phyloP scores from a whole-genome alignment of 2,329 filamentous ascomycete genomes.

The Stenocarpella maydis region DNA sequence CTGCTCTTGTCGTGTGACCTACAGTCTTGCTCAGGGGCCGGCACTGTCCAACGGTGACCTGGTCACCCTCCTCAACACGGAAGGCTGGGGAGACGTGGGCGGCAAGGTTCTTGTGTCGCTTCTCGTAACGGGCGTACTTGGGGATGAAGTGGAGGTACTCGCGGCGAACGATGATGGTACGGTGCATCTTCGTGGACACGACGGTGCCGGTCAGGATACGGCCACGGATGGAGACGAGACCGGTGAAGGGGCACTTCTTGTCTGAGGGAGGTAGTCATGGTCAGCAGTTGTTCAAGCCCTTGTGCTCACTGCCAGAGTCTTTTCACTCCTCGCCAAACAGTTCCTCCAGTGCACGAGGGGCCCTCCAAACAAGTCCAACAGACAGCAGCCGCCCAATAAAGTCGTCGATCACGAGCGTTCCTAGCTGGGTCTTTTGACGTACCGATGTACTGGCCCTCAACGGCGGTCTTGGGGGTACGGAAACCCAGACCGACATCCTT shows the following conservation, averaged over 20 bases:
- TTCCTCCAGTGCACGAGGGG: not conserved
- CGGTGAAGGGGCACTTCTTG: conserved; percentile 99
- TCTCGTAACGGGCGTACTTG: conserved; percentile 99
- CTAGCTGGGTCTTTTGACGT: conserved; percentile 59
- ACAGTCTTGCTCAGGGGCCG: conserved; percentile 99
- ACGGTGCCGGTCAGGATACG: conserved; percentile 99
- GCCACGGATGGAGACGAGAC: conserved; percentile 98
- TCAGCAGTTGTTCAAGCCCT: conserved; percentile 34
- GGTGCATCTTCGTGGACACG: conserved; percentile 99
- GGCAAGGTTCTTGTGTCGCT: conserved; percentile 99
- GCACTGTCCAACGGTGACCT: conserved; percentile 99
- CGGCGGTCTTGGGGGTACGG: conserved; percentile 97
- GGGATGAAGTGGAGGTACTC: conserved; percentile 99
- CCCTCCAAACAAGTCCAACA: conserved; percentile 13
- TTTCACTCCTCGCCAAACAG: not conserved
- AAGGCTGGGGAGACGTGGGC: conserved; percentile 99
- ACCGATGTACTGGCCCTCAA: conserved; percentile 99
- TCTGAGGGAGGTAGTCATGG: conserved; percentile 63
- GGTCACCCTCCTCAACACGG: conserved; percentile 99
- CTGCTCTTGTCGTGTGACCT: conserved; percentile 55
- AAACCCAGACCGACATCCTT: conserved; percentile 99
- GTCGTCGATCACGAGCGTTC: not conserved
- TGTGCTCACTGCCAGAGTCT: not conserved
- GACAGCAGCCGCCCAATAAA: not conserved
- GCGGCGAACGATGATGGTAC: conserved; percentile 98